These are phyloP conservation scores for Pseudodiploospora longispora DNA, from an alignment of 2,329 filamentous ascomycete genomes.

Conservation along the genomic window DNA sequence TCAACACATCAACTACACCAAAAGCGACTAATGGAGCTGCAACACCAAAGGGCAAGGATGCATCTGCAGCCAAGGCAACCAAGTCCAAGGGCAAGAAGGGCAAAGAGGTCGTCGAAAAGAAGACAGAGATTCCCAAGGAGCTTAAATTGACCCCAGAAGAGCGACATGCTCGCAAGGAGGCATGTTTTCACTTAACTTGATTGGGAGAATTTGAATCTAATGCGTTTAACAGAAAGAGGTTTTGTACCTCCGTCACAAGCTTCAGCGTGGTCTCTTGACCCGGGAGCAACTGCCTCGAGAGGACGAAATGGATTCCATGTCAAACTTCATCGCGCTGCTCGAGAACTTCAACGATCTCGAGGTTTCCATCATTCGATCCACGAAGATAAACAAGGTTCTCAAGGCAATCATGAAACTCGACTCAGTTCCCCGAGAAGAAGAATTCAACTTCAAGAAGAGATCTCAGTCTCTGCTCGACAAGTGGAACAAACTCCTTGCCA, in stretches of 20 bases:
- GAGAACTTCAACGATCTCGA: conserved; percentile 76
- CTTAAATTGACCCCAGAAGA: conserved; percentile 51
- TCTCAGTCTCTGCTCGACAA: conserved; percentile 72
- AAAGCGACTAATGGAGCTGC: conserved; percentile 59
- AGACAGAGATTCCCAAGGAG: conserved; percentile 45
- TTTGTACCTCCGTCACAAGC: conserved; percentile 86
- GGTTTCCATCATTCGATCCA: conserved; percentile 76
- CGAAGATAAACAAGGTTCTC: conserved; percentile 98
- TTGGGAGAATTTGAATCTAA: background rate
- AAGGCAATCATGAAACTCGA: conserved; percentile 88
- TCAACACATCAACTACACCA: conserved; percentile 56
- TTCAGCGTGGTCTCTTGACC: conserved; percentile 88
- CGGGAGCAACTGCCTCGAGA: conserved; percentile 79
- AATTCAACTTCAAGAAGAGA: conserved; percentile 81
- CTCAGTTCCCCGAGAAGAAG: conserved; percentile 78
- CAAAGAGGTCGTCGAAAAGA: conserved; percentile 49
- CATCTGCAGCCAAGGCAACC: conserved; percentile 40
- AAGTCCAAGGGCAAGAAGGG: conserved; percentile 53
- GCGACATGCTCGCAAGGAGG: conserved; percentile 51
- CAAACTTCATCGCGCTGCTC: conserved; percentile 69
- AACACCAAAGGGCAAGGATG: conserved; percentile 48
- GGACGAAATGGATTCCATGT: conserved; percentile 73
- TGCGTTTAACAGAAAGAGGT: conserved; percentile 54
- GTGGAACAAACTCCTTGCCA: conserved; percentile 79
- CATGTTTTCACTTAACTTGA: conserved; percentile 20